Percentiles rank a stretch among this genome's conserved stretches.
These are phyloP conservation scores for Ustilago tritici DNA, from an alignment of 1,284 basidiomycete genomes.

Conservation along the genomic window DNA sequence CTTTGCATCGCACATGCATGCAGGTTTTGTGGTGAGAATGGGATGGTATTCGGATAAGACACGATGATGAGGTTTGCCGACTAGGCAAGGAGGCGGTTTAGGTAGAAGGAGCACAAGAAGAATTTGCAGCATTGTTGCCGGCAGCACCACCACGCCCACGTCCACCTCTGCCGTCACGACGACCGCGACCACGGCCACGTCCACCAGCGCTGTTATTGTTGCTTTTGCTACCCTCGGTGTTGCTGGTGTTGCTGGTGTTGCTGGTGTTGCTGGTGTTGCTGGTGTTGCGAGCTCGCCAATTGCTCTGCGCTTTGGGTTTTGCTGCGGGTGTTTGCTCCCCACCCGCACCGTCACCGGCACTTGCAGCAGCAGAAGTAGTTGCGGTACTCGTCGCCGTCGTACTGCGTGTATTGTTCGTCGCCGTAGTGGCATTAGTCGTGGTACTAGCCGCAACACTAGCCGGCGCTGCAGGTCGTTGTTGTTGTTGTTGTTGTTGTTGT, in stretches of 20 bases:
- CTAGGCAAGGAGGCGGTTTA: not conserved
- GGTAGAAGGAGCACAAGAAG: not conserved
- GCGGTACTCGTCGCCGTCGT: not conserved
- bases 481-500: not conserved
- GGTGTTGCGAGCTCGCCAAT: constrained; percentile 15
- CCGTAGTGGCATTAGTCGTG: constrained; percentile 11
- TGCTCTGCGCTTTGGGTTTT: constrained; percentile 4
- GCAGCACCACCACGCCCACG: not conserved
- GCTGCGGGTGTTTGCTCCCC: not conserved
- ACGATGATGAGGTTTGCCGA: too few relatives aligned
- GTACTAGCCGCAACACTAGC: constrained; percentile 22
- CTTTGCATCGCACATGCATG: too few relatives aligned
- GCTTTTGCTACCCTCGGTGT: constrained; percentile 4
- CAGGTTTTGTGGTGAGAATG: too few relatives aligned
- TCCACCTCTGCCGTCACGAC: constrained; percentile 11
- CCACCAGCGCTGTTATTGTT: not conserved
- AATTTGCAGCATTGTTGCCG: not conserved
- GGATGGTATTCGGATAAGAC: too few relatives aligned
- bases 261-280: not conserved
- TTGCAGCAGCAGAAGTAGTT: not conserved
- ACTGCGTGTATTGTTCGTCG: not conserved
- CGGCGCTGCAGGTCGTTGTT: not conserved
- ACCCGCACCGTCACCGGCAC: not conserved
- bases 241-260: not conserved
- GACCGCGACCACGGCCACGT: constrained; percentile 13